phyloP scores from a whole-genome alignment of 177 flowering plant genomes.

The Vitis hybrid region DNA sequence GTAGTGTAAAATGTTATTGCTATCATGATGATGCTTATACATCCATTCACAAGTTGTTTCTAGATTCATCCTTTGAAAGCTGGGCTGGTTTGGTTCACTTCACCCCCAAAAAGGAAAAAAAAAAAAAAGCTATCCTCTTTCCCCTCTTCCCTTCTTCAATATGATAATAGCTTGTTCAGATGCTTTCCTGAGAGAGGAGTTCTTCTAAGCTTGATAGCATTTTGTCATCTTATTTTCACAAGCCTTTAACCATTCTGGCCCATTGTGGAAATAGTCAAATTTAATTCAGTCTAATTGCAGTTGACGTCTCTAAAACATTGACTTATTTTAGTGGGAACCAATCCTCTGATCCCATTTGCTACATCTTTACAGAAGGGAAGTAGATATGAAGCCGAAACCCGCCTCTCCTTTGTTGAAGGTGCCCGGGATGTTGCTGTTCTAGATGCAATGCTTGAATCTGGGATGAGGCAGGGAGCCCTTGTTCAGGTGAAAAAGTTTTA shows the following conservation, averaged over 20 bases:
- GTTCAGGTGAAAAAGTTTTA: conserved; percentile 58
- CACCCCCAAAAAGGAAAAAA: too few relatives aligned
- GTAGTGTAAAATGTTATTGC: conserved; percentile 25
- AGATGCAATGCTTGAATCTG: conserved; percentile 96
- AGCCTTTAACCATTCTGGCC: background rate
- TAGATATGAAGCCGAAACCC: conserved; percentile 57
- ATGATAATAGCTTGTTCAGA: background rate
- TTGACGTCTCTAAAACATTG: too few relatives aligned
- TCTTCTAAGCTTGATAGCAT: background rate
- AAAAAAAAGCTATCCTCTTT: too few relatives aligned
- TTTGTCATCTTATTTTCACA: background rate
- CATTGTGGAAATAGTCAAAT: background rate
- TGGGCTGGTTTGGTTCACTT: too few relatives aligned
- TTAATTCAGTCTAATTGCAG: too few relatives aligned
- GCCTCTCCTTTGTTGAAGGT: conserved; percentile 71
- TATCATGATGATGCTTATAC: background rate
- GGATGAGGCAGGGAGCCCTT: conserved; percentile 57
- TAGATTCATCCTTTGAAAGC: too few relatives aligned
- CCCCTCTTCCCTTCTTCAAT: too few relatives aligned
- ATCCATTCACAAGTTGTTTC: background rate
- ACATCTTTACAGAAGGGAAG: conserved; percentile 46
- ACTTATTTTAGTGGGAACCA: background rate
- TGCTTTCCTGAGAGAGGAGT: background rate
- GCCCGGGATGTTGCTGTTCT: conserved; percentile 84
- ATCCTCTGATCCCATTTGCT: background rate